Conservation (phyloP, 305 asterid genomes). For the Fraxinus floribunda region DNA sequence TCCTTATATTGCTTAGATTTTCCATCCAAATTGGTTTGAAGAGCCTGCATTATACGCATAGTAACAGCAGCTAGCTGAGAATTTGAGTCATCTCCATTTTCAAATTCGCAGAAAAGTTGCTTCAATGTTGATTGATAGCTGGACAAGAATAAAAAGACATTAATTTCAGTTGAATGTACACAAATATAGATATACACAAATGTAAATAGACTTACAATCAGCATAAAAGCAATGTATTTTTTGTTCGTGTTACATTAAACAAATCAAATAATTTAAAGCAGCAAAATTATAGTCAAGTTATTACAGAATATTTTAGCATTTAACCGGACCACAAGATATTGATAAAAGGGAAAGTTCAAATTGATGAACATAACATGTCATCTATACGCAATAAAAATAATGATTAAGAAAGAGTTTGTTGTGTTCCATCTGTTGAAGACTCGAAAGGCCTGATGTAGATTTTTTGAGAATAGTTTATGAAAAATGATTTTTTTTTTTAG, state of each 20-base stretch:
- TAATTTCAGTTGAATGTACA: neutral
- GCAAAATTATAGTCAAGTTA: neutral
- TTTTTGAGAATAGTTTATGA: neutral
- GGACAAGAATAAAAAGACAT: conserved; percentile 25
- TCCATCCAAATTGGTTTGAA: conserved; percentile 95
- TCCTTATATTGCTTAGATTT: conserved; percentile 97
- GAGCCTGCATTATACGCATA: conserved; percentile 95
- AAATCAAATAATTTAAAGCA: neutral
- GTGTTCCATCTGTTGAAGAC: neutral
- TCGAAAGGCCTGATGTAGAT: neutral
- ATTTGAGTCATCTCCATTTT: conserved; percentile 63
- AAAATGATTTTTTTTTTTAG: neutral
- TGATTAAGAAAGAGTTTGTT: neutral
- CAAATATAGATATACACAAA: neutral
- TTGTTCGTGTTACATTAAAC: neutral
- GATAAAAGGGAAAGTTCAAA: neutral
- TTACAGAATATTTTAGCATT: neutral
- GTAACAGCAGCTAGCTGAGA: conserved; percentile 91
- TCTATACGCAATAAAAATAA: neutral
- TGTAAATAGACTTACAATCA: neutral
- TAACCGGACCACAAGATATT: neutral
- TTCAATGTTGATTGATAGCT: conserved; percentile 92
- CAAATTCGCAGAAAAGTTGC: conserved; percentile 90
- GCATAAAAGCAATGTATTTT: neutral
- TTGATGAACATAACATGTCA: neutral